These are phyloP conservation scores for Tuber calosporum DNA, from an alignment of 495 filamentous ascomycete genomes.

Conservation along the genomic window DNA sequence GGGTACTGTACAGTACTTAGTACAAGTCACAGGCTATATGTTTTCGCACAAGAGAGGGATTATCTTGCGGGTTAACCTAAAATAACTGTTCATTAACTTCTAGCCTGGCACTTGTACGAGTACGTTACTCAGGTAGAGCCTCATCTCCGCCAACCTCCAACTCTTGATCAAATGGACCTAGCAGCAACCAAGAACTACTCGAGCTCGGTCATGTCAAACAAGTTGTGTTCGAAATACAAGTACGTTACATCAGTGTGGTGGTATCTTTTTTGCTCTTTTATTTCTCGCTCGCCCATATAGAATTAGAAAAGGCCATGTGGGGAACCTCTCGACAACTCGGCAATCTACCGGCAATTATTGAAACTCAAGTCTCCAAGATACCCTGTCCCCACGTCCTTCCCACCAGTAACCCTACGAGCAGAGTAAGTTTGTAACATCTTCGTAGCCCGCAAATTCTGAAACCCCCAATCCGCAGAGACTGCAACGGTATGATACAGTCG, in stretches of 20 bases:
- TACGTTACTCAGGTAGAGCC: neutral
- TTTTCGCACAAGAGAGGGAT: no score
- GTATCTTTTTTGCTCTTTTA: neutral
- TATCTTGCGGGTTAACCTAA: no score
- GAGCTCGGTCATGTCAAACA: neutral
- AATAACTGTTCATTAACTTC: no score
- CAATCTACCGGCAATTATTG: neutral
- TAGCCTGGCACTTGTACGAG: no score
- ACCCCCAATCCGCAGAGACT: neutral
- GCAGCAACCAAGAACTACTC: neutral
- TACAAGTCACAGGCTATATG: no score
- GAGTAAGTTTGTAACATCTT: neutral
- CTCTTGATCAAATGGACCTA: neutral
- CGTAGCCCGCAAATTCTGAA: neutral
- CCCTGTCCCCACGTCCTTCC: neutral
- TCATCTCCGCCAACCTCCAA: neutral
- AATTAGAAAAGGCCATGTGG: neutral
- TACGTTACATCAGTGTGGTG: neutral
- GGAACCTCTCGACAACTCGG: neutral
- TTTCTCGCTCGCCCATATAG: neutral
- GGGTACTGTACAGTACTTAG: no score
- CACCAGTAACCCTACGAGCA: neutral
- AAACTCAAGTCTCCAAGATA: no score
- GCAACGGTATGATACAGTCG: neutral
- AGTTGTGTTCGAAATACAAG: neutral